These are phyloP conservation scores for Alectoria sarmentosa DNA, from an alignment of 495 filamentous ascomycete species.

Conservation along the genomic window DNA sequence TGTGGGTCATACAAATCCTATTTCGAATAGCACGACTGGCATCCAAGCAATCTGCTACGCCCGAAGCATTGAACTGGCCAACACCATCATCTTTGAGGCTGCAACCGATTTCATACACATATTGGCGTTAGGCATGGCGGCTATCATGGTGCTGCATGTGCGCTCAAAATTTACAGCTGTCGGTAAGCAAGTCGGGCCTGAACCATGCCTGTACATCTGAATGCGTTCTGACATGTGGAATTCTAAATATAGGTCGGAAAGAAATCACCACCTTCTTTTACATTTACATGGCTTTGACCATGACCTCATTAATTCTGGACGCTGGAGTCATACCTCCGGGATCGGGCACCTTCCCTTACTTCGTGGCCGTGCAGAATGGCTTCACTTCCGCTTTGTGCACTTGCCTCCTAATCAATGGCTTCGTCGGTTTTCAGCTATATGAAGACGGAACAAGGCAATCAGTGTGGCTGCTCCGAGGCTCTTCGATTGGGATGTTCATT, in stretches of 20 bases:
- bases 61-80: constrained; percentile 90
- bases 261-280: constrained; percentile 99
- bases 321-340: constrained; percentile 85
- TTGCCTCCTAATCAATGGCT: constrained; percentile 91
- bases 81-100: constrained; percentile 96
- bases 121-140: constrained; percentile 81
- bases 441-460: constrained; percentile 96
- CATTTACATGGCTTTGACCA: constrained; percentile 83
- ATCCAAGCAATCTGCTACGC: constrained; percentile 91
- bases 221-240: constrained; percentile 20
- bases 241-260: constrained; percentile 68
- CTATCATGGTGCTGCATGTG: constrained; percentile 95
- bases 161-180: constrained; percentile 97
- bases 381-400: constrained; percentile 83
- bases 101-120: constrained; percentile 91
- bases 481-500: constrained; percentile 72
- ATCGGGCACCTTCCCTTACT: constrained; percentile 77
- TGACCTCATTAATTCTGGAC: constrained; percentile 85
- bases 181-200: constrained; percentile 49
- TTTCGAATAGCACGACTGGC: constrained; percentile 57
- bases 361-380: constrained; percentile 83
- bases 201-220: background rate
- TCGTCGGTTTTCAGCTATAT: constrained; percentile 97
- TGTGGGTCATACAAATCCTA: constrained; percentile 58
- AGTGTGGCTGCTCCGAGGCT: constrained; percentile 81